Conservation (phyloP, 1,284 basidiomycete genomes). For the Cutaneotrichosporon sp. region DNA sequence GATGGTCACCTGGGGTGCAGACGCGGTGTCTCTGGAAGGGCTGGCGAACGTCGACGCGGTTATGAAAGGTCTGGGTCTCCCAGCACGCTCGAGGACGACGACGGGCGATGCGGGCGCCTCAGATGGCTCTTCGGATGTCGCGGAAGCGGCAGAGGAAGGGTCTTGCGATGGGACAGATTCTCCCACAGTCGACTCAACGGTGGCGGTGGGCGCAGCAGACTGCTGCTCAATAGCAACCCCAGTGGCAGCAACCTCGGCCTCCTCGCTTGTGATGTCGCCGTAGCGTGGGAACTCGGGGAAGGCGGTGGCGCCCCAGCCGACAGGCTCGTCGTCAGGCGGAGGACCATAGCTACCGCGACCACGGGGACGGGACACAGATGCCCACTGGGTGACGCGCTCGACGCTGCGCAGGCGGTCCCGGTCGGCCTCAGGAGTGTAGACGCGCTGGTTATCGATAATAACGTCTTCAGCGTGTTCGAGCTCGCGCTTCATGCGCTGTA, state of each 20-base stretch:
- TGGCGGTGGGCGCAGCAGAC: neutral
- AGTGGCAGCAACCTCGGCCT: too few species aligned
- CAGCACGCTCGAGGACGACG: neutral
- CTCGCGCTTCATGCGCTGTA: constrained; percentile 39
- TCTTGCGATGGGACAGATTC: neutral
- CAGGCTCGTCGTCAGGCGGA: constrained; percentile 5
- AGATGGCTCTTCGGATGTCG: neutral
- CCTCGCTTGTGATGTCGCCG: neutral
- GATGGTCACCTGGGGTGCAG: neutral
- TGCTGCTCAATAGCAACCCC: too few species aligned
- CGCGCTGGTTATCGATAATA: neutral
- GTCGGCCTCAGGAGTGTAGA: neutral
- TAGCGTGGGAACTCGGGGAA: constrained; percentile 32
- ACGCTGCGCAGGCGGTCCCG: neutral
- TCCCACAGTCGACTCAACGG: neutral
- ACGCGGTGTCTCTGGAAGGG: neutral
- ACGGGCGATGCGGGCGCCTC: neutral
- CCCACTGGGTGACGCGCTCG: neutral
- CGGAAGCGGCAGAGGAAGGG: neutral
- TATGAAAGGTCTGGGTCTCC: neutral
- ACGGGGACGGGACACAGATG: neutral
- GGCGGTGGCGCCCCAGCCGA: constrained; percentile 34
- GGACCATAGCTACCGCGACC: constrained; percentile 9
- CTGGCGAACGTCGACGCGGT: neutral
- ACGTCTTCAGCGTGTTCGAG: constrained; percentile 33